phyloP scores from a whole-genome alignment of 352 stramenopile genomes.

The Globisporangium emineosum region DNA sequence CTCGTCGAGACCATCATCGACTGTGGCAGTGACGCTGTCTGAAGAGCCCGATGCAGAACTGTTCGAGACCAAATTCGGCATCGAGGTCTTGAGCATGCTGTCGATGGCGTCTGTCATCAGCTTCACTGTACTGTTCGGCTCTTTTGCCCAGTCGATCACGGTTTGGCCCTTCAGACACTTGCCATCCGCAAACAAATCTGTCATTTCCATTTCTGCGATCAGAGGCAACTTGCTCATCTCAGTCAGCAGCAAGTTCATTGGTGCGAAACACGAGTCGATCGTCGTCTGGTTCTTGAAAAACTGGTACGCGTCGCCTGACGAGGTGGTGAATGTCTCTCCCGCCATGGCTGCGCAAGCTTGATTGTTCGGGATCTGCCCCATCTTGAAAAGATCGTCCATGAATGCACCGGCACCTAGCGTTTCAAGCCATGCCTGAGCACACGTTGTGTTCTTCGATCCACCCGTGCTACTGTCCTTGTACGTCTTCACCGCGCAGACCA shows the following conservation, averaged over 20 bases:
- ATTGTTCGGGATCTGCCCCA: slow-evolving; percentile 32
- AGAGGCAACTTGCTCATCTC: slow-evolving; percentile 31
- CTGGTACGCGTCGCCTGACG: slow-evolving; percentile 20
- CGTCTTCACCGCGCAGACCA: slow-evolving; percentile 29
- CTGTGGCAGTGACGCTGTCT: background rate
- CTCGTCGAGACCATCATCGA: slow-evolving; percentile 13
- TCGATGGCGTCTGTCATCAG: slow-evolving; percentile 12
- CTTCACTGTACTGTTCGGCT: slow-evolving; percentile 7
- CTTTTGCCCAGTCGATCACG: slow-evolving; percentile 11
- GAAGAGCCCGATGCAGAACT: background rate
- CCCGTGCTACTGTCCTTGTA: slow-evolving; percentile 8
- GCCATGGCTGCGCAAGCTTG: slow-evolving; percentile 33
- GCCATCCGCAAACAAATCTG: slow-evolving; percentile 3
- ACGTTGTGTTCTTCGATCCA: slow-evolving; percentile 24
- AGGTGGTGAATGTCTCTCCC: slow-evolving; percentile 28
- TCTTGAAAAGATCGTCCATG: slow-evolving; percentile 24
- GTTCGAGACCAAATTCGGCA: slow-evolving; percentile 4
- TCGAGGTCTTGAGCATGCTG: slow-evolving; percentile 7
- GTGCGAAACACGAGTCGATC: slow-evolving; percentile 35
- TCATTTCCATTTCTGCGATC: slow-evolving; percentile 14
- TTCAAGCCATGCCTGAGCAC: slow-evolving; percentile 20
- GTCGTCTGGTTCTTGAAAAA: slow-evolving; percentile 28
- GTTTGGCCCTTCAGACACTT: slow-evolving; percentile 18
- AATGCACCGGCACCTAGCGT: slow-evolving; percentile 16
- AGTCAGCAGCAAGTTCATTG: slow-evolving; percentile 32